These are phyloP conservation scores for Epithemia pelagica DNA, from an alignment of 108 stramenopile species.

Conservation along the genomic window DNA sequence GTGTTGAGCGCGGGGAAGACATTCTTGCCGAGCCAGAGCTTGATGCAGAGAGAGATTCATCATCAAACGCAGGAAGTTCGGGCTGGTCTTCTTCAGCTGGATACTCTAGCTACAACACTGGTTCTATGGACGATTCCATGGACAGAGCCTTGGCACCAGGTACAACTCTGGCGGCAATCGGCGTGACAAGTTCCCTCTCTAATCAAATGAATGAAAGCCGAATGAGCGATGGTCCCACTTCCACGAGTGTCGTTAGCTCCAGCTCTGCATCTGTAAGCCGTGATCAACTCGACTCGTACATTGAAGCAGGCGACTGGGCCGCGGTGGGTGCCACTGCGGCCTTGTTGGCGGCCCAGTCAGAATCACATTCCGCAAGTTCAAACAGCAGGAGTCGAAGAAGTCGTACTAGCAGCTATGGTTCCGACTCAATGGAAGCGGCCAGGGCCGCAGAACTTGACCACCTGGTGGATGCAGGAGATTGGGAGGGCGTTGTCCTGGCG, in stretches of 20 bases:
- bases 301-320: slow-evolving; percentile 84
- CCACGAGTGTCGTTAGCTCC: slow-evolving; percentile 16
- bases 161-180: slow-evolving; percentile 37
- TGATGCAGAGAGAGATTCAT: slow-evolving; percentile 18
- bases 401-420: slow-evolving; percentile 12
- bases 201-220: not conserved
- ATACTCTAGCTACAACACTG: slow-evolving; percentile 46
- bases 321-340: slow-evolving; percentile 82
- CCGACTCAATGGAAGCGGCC: slow-evolving; percentile 27
- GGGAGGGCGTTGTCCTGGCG: slow-evolving; percentile 82
- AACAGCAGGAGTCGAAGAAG: slow-evolving; percentile 36
- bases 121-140: slow-evolving; percentile 39
- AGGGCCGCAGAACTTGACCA: slow-evolving; percentile 75
- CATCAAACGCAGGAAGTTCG: slow-evolving; percentile 34
- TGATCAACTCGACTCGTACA: slow-evolving; percentile 63
- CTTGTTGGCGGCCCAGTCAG: slow-evolving; percentile 57
- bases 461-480: slow-evolving; percentile 79
- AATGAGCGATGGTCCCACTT: slow-evolving; percentile 14
- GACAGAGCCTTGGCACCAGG: slow-evolving; percentile 20
- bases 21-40: slow-evolving; percentile 8
- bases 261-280: slow-evolving; percentile 14
- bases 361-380: slow-evolving; percentile 56
- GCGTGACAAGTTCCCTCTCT: slow-evolving; percentile 29
- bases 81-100: slow-evolving; percentile 55
- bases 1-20: slow-evolving; percentile 7